Percentiles rank a stretch among this genome's conserved stretches.
phyloP scores from a whole-genome alignment of 2,329 filamentous ascomycete genomes.

The Botrytis galanthina region DNA sequence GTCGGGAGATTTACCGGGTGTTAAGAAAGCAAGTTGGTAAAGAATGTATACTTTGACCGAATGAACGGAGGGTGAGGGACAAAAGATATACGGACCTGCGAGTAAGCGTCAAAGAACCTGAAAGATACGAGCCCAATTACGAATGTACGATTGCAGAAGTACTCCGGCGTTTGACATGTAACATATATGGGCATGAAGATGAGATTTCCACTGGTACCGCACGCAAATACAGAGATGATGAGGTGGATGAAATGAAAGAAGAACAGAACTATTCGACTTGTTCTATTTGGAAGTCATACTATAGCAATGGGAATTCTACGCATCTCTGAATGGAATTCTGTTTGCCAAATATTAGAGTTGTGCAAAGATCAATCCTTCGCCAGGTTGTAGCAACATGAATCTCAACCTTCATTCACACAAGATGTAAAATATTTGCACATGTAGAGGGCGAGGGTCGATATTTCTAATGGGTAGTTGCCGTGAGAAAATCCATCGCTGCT shows the following conservation, averaged over 20 bases:
- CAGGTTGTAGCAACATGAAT: not conserved
- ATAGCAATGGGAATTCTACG: not conserved
- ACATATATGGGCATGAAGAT: not conserved
- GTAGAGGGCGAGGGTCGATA: not conserved
- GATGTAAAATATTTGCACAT: not conserved
- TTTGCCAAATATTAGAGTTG: not conserved
- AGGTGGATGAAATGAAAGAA: not conserved
- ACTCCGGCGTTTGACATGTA: not conserved
- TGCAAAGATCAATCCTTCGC: not conserved
- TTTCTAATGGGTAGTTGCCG: not conserved
- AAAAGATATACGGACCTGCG: not conserved
- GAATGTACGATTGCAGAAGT: constrained; percentile 4
- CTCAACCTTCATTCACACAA: not conserved
- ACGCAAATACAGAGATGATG: not conserved
- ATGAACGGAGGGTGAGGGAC: not conserved
- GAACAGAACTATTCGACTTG: not conserved
- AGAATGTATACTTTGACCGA: not conserved
- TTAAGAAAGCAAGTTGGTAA: constrained; percentile 97
- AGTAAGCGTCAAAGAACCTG: not conserved
- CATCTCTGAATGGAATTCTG: not conserved
- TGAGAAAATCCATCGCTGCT: not conserved
- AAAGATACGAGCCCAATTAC: not conserved
- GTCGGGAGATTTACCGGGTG: constrained; percentile 81
- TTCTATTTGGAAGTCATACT: not conserved
- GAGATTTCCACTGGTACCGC: not conserved